Percentiles rank a stretch among this genome's conserved stretches.
Evolutionary conservation across 2,329 filamentous ascomycete species (phyloP).

Genomic region (Colletotrichum camelliae): DNA sequence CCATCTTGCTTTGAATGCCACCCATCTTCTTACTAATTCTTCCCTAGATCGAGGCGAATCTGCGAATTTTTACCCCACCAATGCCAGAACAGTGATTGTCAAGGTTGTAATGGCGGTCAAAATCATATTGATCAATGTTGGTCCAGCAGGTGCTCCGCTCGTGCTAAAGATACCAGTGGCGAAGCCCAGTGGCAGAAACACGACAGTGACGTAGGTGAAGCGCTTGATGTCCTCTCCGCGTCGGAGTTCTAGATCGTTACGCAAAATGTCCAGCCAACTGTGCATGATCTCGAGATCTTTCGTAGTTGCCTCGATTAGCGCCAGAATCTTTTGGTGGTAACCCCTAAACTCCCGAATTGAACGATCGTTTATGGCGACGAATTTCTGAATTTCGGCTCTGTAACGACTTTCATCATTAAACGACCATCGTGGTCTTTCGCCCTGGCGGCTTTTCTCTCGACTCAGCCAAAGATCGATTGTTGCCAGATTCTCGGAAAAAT

Average conservation of each 20-base stretch:
- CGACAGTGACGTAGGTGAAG: neutral
- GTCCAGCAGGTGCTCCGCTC: accelerated
- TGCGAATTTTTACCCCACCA: accelerated
- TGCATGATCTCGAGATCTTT: neutral
- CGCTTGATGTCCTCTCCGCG: accelerated
- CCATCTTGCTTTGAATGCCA: no score
- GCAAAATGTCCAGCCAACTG: accelerated
- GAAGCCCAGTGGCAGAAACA: neutral
- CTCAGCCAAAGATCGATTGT: neutral
- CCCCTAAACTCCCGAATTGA: neutral
- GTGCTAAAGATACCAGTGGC: neutral
- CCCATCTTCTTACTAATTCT: no score
- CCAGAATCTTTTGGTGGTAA: neutral
- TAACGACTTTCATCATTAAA: neutral
- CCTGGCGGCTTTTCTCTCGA: neutral
- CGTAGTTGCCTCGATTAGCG: neutral
- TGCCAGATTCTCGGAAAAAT: neutral
- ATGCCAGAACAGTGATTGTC: accelerated
- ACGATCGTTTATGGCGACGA: no score
- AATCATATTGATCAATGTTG: neutral
- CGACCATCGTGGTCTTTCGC: neutral
- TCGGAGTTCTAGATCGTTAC: accelerated
- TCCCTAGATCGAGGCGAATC: neutral
- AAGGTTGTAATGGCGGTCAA: accelerated
- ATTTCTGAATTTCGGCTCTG: no score